phyloP scores from a whole-genome alignment of 164 flowering plant species.

The Pachysandra terminalis region DNA sequence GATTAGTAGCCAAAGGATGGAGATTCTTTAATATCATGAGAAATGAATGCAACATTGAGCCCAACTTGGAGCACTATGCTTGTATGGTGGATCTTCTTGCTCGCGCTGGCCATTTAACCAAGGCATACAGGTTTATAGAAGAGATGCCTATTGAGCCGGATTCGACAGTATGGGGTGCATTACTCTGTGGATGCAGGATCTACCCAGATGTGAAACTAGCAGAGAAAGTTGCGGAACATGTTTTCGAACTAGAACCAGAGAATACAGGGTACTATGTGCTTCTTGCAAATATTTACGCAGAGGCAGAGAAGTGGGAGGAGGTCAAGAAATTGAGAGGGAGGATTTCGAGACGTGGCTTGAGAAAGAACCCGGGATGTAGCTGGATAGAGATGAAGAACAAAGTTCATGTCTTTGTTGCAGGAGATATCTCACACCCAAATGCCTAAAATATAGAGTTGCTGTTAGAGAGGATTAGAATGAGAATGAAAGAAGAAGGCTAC shows the following conservation, averaged over 20 bases:
- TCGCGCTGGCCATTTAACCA: slow-evolving; percentile 43
- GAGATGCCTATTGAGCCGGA: slow-evolving; percentile 59
- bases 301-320: slow-evolving; percentile 66
- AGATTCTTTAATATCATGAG: slow-evolving; percentile 47
- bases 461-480: slow-evolving; percentile 29
- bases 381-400: slow-evolving; percentile 64
- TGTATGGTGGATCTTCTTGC: slow-evolving; percentile 68
- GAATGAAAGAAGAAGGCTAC: slow-evolving; percentile 46
- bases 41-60: slow-evolving; percentile 44
- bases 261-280: slow-evolving; percentile 57
- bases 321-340: slow-evolving; percentile 39
- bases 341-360: slow-evolving; percentile 34
- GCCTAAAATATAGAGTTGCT: slow-evolving; percentile 28
- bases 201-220: slow-evolving; percentile 57
- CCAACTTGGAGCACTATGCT: slow-evolving; percentile 55
- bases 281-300: slow-evolving; percentile 58
- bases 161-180: slow-evolving; percentile 60
- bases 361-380: slow-evolving; percentile 57
- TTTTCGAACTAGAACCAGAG: slow-evolving; percentile 62
- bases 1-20: slow-evolving; percentile 55
- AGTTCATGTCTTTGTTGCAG: slow-evolving; percentile 48
- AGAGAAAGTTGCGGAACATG: slow-evolving; percentile 61
- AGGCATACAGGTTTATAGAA: slow-evolving; percentile 51
- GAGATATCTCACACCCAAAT: slow-evolving; percentile 40
- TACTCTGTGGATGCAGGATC: slow-evolving; percentile 57